Percentiles rank a stretch among this genome's conserved stretches.
Conservation (phyloP, 2,329 filamentous ascomycete species). For the Fusarium nematophilum region DNA sequence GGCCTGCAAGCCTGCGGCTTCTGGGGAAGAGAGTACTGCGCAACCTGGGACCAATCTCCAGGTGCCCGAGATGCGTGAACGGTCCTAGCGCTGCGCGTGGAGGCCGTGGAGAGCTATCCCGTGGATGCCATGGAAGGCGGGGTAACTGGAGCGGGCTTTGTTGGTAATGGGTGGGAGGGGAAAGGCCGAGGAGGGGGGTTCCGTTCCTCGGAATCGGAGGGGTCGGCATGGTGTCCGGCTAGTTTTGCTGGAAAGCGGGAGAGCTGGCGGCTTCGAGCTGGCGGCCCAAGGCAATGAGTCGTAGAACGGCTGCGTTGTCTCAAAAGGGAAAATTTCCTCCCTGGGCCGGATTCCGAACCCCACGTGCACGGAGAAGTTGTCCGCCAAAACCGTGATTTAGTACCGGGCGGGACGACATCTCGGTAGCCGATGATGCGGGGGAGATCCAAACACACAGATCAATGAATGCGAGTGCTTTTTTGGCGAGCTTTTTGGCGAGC, state of each 20-base stretch:
- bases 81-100: constrained; percentile 1
- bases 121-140: constrained; percentile 9
- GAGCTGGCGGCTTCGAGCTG: background rate
- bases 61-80: background rate
- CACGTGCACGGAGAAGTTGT: constrained; percentile 31
- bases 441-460: constrained; percentile 7
- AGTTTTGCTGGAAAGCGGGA: constrained; percentile 21
- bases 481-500: too few relatives aligned
- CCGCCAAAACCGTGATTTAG: constrained; percentile 34
- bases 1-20: constrained; percentile 6
- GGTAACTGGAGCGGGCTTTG: constrained; percentile 12
- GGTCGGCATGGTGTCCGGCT: constrained; percentile 36
- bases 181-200: background rate
- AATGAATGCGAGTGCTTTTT: too few relatives aligned
- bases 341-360: constrained; percentile 23
- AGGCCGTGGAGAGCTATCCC: too few relatives aligned
- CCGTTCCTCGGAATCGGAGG: constrained; percentile 27
- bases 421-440: constrained; percentile 28
- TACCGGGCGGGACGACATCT: too few relatives aligned
- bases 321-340: constrained; percentile 39
- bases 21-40: constrained; percentile 2
- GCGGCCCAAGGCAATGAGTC: too few relatives aligned
- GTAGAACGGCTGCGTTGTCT: constrained; percentile 33
- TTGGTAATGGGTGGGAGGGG: constrained; percentile 7
- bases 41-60: too few relatives aligned